Base-by-base conservation (phyloP, 176 grass and related monocot species). In the Ampelocalamus luodianensis region DNA sequence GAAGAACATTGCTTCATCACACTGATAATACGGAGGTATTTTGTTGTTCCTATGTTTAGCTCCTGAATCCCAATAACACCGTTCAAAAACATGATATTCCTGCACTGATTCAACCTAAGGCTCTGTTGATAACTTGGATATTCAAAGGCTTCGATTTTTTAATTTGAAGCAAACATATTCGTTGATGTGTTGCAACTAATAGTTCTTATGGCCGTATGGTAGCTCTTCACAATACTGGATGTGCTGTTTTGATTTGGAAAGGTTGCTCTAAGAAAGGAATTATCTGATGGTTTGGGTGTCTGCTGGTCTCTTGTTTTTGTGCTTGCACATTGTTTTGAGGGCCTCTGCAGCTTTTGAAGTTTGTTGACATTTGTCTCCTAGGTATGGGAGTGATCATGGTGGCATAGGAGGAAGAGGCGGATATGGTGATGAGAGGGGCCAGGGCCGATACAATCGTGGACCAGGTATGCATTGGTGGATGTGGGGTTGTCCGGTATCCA, bases 381-480 rank as follows among this genome's bases (percentile, higher is more conserved):
- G 80, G 54, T 88, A 75, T 79, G 90, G 93, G 46, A 88, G 87
- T 78, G 97, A 91, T 70, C 94, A 89, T 80, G 86, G 84, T 68
- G 85, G 51, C 0, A 4, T 40, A 24, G 89, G 89, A 66, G 91
- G 91, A 69, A 93, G 94, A 90, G 91, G 89, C 4, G 81, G 89
- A 48, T 84, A 92, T 77, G 90, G 82, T 64, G 91, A 93, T 40
- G 88, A 93, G 34, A 93, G 88, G 72, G 77, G 79, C 65, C 79
- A 91, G 83, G 93, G 84, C 29, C 91, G 92, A 71, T 83, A 94
- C 71, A 91, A 81, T 78, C 72, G 88, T 79, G 88, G 71, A 86
- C 80, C 77, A 88, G 83, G 66, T 92, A 85, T 88, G 62, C 46
- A 74, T 79, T 79, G 51, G 68, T 73, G 48, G 22, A 51, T 71